phyloP scores from a whole-genome alignment of 805 yeast species.

The Myxozyma lipomycoides region DNA sequence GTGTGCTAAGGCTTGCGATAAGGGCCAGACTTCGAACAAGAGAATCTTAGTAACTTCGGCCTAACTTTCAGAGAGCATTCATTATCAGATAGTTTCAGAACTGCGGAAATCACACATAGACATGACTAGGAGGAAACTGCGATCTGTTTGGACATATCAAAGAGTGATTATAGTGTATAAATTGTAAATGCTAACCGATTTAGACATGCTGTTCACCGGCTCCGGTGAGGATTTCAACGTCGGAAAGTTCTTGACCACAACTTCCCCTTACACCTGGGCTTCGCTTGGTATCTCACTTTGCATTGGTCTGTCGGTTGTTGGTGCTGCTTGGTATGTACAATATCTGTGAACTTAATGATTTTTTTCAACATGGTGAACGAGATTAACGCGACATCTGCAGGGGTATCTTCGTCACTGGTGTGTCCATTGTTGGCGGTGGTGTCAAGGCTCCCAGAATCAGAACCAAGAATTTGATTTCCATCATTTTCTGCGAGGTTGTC shows the following conservation, averaged over 20 bases:
- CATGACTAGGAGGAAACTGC: too few relatives aligned
- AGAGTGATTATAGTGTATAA: too few relatives aligned
- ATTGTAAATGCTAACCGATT: too few relatives aligned
- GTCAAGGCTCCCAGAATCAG: conserved; percentile 96
- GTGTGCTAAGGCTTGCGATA: too few relatives aligned
- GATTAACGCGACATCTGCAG: conserved; percentile 22
- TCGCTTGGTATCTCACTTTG: conserved; percentile 82
- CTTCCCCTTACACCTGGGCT: conserved; percentile 98
- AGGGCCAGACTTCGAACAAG: too few relatives aligned
- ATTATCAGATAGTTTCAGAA: too few relatives aligned
- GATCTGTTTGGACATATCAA: too few relatives aligned
- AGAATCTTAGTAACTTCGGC: too few relatives aligned
- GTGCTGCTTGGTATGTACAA: conserved; percentile 80
- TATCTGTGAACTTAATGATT: background rate
- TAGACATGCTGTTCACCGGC: conserved; percentile 76
- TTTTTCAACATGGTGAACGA: background rate
- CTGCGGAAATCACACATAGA: too few relatives aligned
- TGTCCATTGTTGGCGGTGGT: conserved; percentile 95
- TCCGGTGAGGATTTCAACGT: conserved; percentile 89
- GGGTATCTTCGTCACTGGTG: conserved; percentile 93
- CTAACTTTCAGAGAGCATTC: too few relatives aligned
- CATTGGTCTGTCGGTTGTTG: conserved; percentile 90
- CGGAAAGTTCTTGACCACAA: conserved; percentile 76
- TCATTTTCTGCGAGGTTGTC: conserved; percentile 98
- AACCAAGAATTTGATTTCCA: conserved; percentile 87